Conservation (phyloP, 305 asterid species). For the Solanum hybrid region DNA sequence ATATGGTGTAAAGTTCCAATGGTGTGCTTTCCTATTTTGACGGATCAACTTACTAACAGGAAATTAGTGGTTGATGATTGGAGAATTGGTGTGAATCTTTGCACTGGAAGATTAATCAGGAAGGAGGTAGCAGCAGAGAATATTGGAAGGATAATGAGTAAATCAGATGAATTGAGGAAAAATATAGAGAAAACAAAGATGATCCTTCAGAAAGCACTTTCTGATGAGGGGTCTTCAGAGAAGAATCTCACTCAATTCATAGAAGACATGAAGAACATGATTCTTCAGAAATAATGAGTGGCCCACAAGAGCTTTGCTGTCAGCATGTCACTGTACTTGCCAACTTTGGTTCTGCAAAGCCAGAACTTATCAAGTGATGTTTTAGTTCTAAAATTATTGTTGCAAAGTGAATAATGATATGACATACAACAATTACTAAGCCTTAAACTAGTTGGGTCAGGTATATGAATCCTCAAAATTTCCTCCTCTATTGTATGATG, state of each 20-base stretch:
- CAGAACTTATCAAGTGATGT: not conserved
- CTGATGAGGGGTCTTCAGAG: constrained; percentile 1
- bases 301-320: not conserved
- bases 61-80: constrained; percentile 10
- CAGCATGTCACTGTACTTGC: not conserved
- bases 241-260: constrained; percentile 3
- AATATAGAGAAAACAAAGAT: not conserved
- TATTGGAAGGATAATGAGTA: constrained; percentile 1
- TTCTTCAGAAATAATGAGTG: not conserved
- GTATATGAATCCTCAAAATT: not conserved
- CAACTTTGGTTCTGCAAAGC: not conserved
- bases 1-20: constrained; percentile 6
- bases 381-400: not conserved
- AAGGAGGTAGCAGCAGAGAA: constrained; percentile 3
- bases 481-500: not conserved
- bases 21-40: constrained; percentile 5
- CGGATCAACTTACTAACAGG: constrained; percentile 10
- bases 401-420: not conserved
- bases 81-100: constrained; percentile 3
- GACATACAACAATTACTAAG: not conserved
- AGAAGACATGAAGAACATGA: not conserved
- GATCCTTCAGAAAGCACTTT: not conserved
- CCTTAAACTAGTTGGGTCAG: not conserved
- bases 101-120: not conserved
- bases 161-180: not conserved